Evolutionary conservation across 2,329 filamentous ascomycete species (phyloP).

Genomic region (Trichoderma polysporum): DNA sequence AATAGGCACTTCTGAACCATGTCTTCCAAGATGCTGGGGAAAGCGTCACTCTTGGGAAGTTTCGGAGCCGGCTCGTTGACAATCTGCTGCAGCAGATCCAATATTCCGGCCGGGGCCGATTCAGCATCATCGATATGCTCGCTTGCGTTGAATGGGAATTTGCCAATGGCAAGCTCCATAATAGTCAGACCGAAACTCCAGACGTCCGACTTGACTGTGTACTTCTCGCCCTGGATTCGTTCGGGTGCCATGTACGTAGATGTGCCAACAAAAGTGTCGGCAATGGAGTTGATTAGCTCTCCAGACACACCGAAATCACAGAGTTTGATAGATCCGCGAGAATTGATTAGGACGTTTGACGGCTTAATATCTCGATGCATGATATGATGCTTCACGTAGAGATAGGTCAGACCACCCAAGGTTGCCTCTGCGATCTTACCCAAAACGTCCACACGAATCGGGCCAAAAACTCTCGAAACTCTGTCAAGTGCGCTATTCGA

Average conservation of each 20-base stretch:
- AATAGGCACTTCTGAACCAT: conserved; percentile 95
- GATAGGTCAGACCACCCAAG: conserved; percentile 87
- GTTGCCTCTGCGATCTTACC: conserved; percentile 98
- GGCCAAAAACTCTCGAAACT: conserved; percentile 92
- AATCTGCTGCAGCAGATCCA: conserved; percentile 95
- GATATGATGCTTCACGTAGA: conserved; percentile 93
- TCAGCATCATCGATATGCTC: conserved; percentile 70
- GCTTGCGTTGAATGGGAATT: conserved; percentile 86
- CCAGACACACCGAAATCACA: conserved; percentile 99
- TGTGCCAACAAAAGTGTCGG: conserved; percentile 96
- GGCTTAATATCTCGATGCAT: conserved; percentile 99
- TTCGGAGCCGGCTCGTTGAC: conserved; percentile 93
- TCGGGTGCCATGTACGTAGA: conserved; percentile 99
- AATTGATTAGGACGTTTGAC: conserved; percentile 96
- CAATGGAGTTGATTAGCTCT: conserved; percentile 95
- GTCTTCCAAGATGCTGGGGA: conserved; percentile 90
- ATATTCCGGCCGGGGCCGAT: conserved; percentile 85
- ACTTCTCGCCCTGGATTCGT: conserved; percentile 93
- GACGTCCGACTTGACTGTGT: conserved; percentile 97
- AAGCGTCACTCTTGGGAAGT: conserved; percentile 94
- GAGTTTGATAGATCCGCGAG: conserved; percentile 88
- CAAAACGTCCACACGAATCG: conserved; percentile 90
- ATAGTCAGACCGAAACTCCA: conserved; percentile 96
- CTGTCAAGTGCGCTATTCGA: conserved; percentile 76
- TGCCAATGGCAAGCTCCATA: conserved; percentile 97